Evolutionary conservation across 345 rosid species (phyloP).

Genomic region (Trapa bicornis): DNA sequence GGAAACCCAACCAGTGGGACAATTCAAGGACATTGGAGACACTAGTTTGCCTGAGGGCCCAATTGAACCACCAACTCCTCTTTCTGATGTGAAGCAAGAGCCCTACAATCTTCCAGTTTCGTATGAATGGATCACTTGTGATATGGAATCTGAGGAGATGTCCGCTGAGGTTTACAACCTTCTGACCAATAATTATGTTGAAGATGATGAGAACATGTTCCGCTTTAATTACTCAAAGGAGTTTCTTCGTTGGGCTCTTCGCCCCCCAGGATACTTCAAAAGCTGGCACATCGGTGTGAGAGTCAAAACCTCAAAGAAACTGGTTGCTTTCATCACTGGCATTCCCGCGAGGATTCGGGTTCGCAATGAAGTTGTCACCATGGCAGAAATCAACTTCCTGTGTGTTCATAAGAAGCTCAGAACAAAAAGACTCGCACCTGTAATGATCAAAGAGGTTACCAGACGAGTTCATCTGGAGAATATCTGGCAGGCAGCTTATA

Average conservation of each 20-base stretch:
- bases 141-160: constrained; percentile 56
- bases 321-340: constrained; percentile 79
- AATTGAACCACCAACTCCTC: constrained; percentile 18
- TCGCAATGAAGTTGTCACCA: constrained; percentile 49
- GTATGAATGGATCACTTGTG: constrained; percentile 47
- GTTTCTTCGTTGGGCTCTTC: constrained; percentile 37
- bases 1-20: constrained; percentile 42
- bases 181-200: constrained; percentile 27
- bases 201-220: constrained; percentile 41
- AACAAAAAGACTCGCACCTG: constrained; percentile 86
- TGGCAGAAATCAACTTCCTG: constrained; percentile 88
- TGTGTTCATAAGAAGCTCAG: constrained; percentile 91
- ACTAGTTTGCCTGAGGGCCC: constrained; percentile 32
- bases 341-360: constrained; percentile 74
- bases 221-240: constrained; percentile 38
- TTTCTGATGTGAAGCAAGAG: constrained; percentile 36
- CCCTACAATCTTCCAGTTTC: constrained; percentile 35
- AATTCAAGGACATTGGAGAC: constrained; percentile 28
- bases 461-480: constrained; percentile 82
- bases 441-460: constrained; percentile 88
- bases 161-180: constrained; percentile 51
- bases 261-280: constrained; percentile 31
- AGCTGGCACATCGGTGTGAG: constrained; percentile 71
- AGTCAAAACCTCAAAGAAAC: constrained; percentile 56
- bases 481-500: constrained; percentile 88